Evolutionary conservation across 805 yeast species (phyloP), one percentile per base, ranked within the genome.

Genomic region (Yarrowia sp.): DNA sequence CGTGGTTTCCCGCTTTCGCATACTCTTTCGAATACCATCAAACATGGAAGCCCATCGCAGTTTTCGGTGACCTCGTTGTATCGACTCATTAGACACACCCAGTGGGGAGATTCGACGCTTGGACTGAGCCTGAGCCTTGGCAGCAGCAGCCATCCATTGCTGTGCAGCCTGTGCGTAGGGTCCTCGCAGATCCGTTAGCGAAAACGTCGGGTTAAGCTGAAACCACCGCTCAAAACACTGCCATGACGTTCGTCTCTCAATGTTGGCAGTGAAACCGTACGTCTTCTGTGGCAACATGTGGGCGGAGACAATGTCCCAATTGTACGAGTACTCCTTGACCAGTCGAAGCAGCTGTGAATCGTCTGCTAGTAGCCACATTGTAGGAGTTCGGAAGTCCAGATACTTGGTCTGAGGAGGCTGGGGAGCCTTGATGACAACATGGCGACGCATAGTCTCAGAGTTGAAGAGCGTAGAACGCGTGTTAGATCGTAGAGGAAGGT

Each of bases 191-290:
- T 93, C 98, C 45, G 85, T 79, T 67, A 90, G 84, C 68, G 90
- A 96, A 71, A 92, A 93, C 66, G 87, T 86, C 66, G 93, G 97
- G 71, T 90, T 91, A 69, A 95, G 80, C 77, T 93, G 98, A 67
- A 92, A 87, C 79, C 93, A 95, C 69, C 99, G 80, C 75, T 95
- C 99, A 78, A 95, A 95, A 74, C 98, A 93, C 74, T 93, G 98
- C 99, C 99, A 95, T 0, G 99, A 96, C 0, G 98, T 95, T 71
- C 99, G 83, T 71, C 98, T 84, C 75, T 95, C 98, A 65, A 92
- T 90, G 71, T 90, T 92, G 0, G 98, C 89, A 42, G 86, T 83
- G 74, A 90, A 92, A 13, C 87, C 84, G 68, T 85, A 81, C 0
- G 90, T 83, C 2, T 91, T 83, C 60, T 82, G 80, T 1, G 87